Conservation (phyloP, 495 filamentous ascomycete species). For the Penicillium canescens region DNA sequence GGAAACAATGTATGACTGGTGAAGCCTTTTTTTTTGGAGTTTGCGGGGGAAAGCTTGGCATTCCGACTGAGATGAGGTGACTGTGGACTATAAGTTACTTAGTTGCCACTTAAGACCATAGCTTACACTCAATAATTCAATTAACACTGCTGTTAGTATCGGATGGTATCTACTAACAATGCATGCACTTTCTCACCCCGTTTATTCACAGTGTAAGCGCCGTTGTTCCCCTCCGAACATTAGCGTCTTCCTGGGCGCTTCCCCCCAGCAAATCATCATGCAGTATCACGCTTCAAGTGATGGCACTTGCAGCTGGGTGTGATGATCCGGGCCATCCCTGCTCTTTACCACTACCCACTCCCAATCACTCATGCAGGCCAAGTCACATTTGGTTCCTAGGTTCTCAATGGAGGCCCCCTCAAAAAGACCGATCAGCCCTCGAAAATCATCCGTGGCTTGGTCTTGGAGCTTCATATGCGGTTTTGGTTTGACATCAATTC, state of each 20-base stretch:
- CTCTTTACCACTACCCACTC: slow-evolving; percentile 8
- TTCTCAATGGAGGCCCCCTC: slow-evolving; percentile 34
- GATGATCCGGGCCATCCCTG: slow-evolving; percentile 12
- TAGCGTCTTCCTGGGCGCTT: slow-evolving; percentile 11
- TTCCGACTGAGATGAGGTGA: neutral
- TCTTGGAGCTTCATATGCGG: slow-evolving; percentile 20
- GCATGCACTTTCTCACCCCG: too few species aligned
- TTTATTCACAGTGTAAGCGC: slow-evolving; percentile 1
- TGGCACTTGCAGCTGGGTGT: slow-evolving; percentile 13
- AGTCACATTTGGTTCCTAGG: slow-evolving; percentile 36
- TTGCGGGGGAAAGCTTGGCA: slow-evolving; percentile 8
- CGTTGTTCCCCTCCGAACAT: neutral
- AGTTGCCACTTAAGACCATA: too few species aligned
- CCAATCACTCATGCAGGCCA: slow-evolving; percentile 28
- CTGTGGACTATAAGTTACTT: too few species aligned
- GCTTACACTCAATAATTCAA: too few species aligned
- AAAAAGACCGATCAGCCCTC: slow-evolving; percentile 39
- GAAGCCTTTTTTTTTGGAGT: slow-evolving; percentile 8
- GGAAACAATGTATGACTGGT: neutral
- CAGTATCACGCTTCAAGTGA: slow-evolving; percentile 10
- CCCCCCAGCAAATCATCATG: slow-evolving; percentile 8
- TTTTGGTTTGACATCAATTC: slow-evolving; percentile 15
- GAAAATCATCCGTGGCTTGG: slow-evolving; percentile 28
- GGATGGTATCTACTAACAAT: too few species aligned
- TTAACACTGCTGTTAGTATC: too few species aligned